phyloP scores from a whole-genome alignment of 164 flowering plant species.

The Aristolochia fimbriata region DNA sequence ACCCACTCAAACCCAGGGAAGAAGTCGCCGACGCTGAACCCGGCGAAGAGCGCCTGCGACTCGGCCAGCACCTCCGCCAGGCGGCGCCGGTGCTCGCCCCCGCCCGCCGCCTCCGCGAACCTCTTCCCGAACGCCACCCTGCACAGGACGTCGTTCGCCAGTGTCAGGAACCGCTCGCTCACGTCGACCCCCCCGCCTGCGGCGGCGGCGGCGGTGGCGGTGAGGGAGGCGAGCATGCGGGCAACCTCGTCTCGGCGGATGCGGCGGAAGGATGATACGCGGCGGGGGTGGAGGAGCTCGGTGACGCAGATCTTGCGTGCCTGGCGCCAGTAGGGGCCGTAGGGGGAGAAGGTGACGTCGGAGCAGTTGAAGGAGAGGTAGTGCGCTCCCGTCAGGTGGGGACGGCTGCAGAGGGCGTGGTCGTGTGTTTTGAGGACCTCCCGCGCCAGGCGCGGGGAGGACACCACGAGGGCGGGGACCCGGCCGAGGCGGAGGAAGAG shows the following conservation, averaged over 20 bases:
- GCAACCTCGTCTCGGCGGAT: slow-evolving; percentile 35
- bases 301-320: slow-evolving; percentile 38
- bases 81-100: slow-evolving; percentile 5
- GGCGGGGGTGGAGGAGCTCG: slow-evolving; percentile 35
- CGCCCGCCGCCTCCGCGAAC: slow-evolving; percentile 13
- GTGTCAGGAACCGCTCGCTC: slow-evolving; percentile 22
- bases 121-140: slow-evolving; percentile 56
- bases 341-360: slow-evolving; percentile 39
- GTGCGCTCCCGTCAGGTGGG: slow-evolving; percentile 33
- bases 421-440: slow-evolving; percentile 40
- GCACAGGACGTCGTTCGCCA: slow-evolving; percentile 48
- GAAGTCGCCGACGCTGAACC: slow-evolving; percentile 43
- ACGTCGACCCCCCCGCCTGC: slow-evolving; percentile 17
- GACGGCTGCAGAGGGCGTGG: slow-evolving; percentile 34
- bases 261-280: slow-evolving; percentile 27
- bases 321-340: slow-evolving; percentile 54
- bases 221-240: slow-evolving; percentile 13
- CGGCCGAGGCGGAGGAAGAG: slow-evolving; percentile 39
- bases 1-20: slow-evolving; percentile 46
- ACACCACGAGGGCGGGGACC: slow-evolving; percentile 42
- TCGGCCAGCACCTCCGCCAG: slow-evolving; percentile 34
- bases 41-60: slow-evolving; percentile 38
- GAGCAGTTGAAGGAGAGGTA: slow-evolving; percentile 47
- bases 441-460: slow-evolving; percentile 31
- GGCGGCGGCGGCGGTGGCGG: slow-evolving; percentile 1